Percentiles rank a stretch among this genome's conserved stretches.
Conservation (phyloP, 2,329 filamentous ascomycete species). For the Chalara sp. region DNA sequence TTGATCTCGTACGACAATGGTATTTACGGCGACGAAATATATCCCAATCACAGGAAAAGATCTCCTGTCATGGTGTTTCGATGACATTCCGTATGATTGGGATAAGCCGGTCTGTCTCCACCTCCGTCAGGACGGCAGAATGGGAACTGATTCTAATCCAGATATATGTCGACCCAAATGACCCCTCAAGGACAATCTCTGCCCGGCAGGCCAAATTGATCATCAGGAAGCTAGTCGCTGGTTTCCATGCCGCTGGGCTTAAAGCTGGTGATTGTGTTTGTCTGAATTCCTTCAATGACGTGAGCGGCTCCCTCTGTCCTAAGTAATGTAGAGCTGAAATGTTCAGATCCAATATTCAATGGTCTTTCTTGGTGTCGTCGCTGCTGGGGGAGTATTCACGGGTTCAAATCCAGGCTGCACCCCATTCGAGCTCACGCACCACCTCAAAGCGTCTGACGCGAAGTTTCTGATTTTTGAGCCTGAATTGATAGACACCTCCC, state of each 20-base stretch:
- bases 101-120: constrained; percentile 15
- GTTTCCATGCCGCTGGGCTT: constrained; percentile 20
- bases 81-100: constrained; percentile 14
- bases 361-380: constrained; percentile 20
- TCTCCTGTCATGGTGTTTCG: constrained; percentile 21
- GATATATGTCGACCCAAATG: constrained; percentile 22
- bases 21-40: too few species aligned
- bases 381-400: constrained; percentile 20
- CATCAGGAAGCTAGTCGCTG: constrained; percentile 20
- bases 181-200: constrained; percentile 18
- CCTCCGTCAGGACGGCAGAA: background rate
- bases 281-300: constrained; percentile 24
- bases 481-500: constrained; percentile 15
- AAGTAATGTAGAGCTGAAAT: background rate
- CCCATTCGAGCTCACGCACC: constrained; percentile 21
- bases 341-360: constrained; percentile 20
- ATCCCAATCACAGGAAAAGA: constrained; percentile 4
- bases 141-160: constrained; percentile 5
- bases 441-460: constrained; percentile 19
- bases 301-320: constrained; percentile 3
- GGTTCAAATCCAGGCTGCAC: constrained; percentile 24
- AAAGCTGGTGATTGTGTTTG: constrained; percentile 24
- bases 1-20: too few species aligned
- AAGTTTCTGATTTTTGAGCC: constrained; percentile 22
- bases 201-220: constrained; percentile 17